A percentile compares a stretch with the other conserved stretches of the same genome.
Conservation (phyloP, 1,139 yeast species). For the Candida sp. region DNA sequence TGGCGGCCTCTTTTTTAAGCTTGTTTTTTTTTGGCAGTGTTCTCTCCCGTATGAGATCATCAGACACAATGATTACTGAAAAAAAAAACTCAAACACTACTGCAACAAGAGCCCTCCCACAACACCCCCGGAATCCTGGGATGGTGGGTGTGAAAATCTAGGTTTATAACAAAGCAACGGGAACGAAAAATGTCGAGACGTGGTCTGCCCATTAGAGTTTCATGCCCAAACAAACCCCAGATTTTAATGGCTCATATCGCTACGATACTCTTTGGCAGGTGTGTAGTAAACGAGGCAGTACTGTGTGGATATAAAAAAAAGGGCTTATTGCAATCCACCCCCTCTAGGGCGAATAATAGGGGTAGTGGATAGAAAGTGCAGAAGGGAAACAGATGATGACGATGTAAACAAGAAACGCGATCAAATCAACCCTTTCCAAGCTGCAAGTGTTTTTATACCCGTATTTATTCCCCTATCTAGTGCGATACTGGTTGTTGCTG, state of each 20-base stretch:
- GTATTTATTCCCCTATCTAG: not conserved
- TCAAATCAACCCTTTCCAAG: not conserved
- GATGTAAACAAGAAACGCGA: not conserved
- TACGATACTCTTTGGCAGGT: not conserved
- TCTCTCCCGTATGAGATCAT: not conserved
- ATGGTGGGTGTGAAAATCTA: not conserved
- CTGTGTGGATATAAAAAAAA: no score
- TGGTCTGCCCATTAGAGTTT: not conserved
- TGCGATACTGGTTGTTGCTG: not conserved
- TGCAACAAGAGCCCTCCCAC: no score
- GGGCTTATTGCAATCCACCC: not conserved
- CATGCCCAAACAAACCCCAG: not conserved
- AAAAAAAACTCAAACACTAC: not conserved
- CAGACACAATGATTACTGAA: not conserved
- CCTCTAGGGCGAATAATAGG: not conserved
- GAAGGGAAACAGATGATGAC: not conserved
- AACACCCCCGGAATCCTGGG: not conserved
- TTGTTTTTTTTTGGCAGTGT: not conserved
- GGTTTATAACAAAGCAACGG: not conserved
- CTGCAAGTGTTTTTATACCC: not conserved
- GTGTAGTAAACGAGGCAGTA: not conserved
- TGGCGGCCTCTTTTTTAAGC: not conserved
- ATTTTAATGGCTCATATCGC: not conserved
- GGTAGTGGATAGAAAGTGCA: not conserved
- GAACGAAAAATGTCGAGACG: not conserved